Evolutionary conservation across 2,329 filamentous ascomycete genomes (phyloP).

Genomic region (Knufia petricola): DNA sequence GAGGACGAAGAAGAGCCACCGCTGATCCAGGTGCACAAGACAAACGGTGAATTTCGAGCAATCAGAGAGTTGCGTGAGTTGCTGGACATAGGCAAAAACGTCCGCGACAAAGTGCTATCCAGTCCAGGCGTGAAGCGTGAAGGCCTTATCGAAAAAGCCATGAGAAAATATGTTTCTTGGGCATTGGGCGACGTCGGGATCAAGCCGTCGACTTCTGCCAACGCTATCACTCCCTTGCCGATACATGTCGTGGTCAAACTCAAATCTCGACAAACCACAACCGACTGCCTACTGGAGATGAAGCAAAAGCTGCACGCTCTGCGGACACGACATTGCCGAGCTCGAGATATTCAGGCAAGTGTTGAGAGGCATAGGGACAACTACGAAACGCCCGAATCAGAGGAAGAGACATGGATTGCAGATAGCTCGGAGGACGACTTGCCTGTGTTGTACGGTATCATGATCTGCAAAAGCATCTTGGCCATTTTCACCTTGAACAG

Average conservation of each 20-base stretch:
- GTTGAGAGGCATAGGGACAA: conserved; percentile 11
- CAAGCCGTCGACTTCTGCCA: conserved; percentile 27
- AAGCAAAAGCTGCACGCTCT: conserved; percentile 36
- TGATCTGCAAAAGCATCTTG: conserved; percentile 7
- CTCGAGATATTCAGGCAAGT: conserved; percentile 17
- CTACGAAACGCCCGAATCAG: conserved; percentile 12
- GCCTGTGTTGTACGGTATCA: conserved; percentile 7
- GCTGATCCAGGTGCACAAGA: conserved; percentile 36
- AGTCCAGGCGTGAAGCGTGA: conserved; percentile 23
- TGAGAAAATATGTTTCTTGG: conserved; percentile 45
- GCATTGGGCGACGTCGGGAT: conserved; percentile 38
- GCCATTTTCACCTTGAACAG: conserved; percentile 10
- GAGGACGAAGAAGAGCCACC: conserved; percentile 28
- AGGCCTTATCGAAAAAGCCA: conserved; percentile 24
- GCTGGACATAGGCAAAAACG: conserved; percentile 41
- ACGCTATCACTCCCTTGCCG: conserved; percentile 29
- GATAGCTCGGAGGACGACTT: conserved; percentile 6
- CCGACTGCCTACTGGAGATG: conserved; percentile 34
- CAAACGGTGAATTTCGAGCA: conserved; percentile 39
- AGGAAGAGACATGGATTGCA: conserved; percentile 11
- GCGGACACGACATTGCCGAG: conserved; percentile 33
- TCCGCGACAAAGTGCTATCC: conserved; percentile 41
- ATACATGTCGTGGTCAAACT: conserved; percentile 39
- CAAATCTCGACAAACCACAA: conserved; percentile 30
- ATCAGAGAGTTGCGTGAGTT: conserved; percentile 42